Evolutionary conservation across 1,139 yeast species (phyloP), one percentile per base, ranked within the genome.

Genomic region (Sugiyamaella xylanicola): DNA sequence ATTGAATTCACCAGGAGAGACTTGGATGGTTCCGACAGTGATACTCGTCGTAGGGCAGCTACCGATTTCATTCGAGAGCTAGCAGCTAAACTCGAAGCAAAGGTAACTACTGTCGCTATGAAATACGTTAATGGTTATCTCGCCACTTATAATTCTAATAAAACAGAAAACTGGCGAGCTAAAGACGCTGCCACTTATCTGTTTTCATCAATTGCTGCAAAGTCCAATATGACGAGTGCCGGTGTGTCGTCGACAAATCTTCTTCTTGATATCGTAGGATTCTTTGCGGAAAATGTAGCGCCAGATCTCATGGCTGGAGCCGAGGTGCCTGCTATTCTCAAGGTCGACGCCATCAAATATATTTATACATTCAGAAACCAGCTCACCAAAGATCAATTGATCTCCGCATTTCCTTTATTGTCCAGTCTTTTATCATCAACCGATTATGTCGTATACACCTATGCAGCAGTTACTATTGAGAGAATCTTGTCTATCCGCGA

Each of bases 11-110:
- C 91, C 17, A 81, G 98, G 66, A 81, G 96, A 58, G 99, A 95
- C 71, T 76, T 95, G 55, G 99, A 93, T 74, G 99, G 98, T 2
- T 86, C 96, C 0, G 98, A 93, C 68, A 83, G 87, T 37, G 98
- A 92, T 66, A 87, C 97, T 1, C 82, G 99, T 72, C 81, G 98
- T 72, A 83, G 95, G 64, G 84, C 97, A 0, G 86, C 97, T 15
- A 88, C 96, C 0, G 97, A 91, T 66, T 91, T 95, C 66, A 76
- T 95, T 62, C 82, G 95, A 61, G 96, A 91, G 66, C 79, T 95
- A 63, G 89, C 91, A 63, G 91, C 85, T 54, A 85, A 85, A 56
- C 85, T 89, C 68, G 90, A 92, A 63, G 81, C 82, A 45, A 73
- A 83, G 43, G 85, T 90, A 27, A 92, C 98, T 0, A 78, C 79